Evolutionary conservation across 1,284 basidiomycete species (phyloP).

Genomic region (Heterobasidion occidentale): DNA sequence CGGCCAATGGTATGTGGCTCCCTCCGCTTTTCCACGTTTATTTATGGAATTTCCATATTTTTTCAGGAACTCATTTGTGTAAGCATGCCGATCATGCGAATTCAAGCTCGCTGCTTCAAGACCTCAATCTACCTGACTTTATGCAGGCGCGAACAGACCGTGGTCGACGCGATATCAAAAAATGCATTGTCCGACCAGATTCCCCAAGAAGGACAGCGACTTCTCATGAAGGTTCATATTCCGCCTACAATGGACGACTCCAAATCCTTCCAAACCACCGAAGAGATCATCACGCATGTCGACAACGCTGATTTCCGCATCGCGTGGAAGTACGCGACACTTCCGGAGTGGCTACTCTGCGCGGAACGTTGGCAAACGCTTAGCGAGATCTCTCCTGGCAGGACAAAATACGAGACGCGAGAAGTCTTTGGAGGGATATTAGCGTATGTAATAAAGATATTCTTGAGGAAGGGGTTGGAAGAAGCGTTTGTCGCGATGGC

Average conservation of each 20-base stretch:
- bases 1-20: slow-evolving; percentile 19
- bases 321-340: slow-evolving; percentile 5
- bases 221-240: slow-evolving; percentile 6
- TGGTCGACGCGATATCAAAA: slow-evolving; percentile 1
- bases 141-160: slow-evolving; percentile 6
- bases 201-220: background rate
- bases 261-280: background rate
- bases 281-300: slow-evolving; percentile 6
- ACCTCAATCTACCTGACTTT: background rate
- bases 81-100: background rate
- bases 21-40: background rate
- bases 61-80: slow-evolving; percentile 7
- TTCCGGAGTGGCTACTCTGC: background rate
- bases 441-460: slow-evolving; percentile 46
- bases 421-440: slow-evolving; percentile 51
- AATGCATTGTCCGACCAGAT: slow-evolving; percentile 2
- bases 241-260: slow-evolving; percentile 11
- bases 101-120: too few species aligned
- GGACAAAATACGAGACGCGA: slow-evolving; percentile 57
- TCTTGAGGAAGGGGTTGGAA: slow-evolving; percentile 34
- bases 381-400: slow-evolving; percentile 32
- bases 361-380: slow-evolving; percentile 43
- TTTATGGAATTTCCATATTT: background rate
- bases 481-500: slow-evolving; percentile 47
- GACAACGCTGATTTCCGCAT: slow-evolving; percentile 2